Conservation (phyloP, 805 yeast genomes). For the Debaryomyces hansenii region DNA sequence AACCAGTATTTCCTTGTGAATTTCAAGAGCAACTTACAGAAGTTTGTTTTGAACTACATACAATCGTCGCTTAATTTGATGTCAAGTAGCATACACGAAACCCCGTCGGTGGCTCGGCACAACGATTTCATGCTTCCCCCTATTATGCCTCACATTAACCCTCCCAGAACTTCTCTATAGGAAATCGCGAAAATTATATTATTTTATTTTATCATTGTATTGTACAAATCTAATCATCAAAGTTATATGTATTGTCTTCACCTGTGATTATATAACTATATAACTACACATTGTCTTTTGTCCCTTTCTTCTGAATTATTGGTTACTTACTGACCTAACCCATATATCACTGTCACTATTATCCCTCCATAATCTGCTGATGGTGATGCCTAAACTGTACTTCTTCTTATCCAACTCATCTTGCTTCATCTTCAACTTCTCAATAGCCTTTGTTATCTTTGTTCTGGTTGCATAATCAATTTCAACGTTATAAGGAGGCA, state of each 20-base stretch:
- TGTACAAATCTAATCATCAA: neutral
- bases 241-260: neutral
- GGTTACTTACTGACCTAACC: slow-evolving; percentile 27
- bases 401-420: slow-evolving; percentile 44
- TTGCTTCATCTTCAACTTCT: slow-evolving; percentile 36
- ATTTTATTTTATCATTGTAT: neutral
- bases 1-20: neutral
- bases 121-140: neutral
- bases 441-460: slow-evolving; percentile 41
- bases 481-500: slow-evolving; percentile 46
- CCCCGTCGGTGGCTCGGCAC: neutral
- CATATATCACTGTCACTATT: slow-evolving; percentile 43
- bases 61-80: neutral
- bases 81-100: neutral
- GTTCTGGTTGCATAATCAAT: slow-evolving; percentile 41
- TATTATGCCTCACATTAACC: neutral
- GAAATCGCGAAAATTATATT: too few relatives aligned
- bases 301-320: neutral
- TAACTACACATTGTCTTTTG: neutral
- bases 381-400: slow-evolving; percentile 40
- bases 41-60: neutral
- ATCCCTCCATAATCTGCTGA: slow-evolving; percentile 44
- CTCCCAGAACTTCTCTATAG: neutral
- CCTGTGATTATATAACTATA: neutral
- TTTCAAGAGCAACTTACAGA: neutral